phyloP scores from a whole-genome alignment of 2,329 filamentous ascomycete genomes.

The Monilinia vaccinii-corymbosi region DNA sequence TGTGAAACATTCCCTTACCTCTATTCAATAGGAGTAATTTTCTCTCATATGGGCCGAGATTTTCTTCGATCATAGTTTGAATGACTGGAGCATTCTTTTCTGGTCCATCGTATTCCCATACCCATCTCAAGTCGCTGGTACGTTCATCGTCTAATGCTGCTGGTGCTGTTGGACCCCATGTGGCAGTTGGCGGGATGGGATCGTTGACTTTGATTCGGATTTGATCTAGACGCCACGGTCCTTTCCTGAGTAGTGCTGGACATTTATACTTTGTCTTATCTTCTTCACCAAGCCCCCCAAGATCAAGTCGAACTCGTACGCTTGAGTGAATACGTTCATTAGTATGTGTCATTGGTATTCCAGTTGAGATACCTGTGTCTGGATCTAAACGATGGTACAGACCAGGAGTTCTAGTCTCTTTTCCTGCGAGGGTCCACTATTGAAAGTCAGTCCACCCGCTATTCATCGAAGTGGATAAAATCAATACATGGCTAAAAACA shows the following conservation, averaged over 20 bases:
- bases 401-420: conserved; percentile 29
- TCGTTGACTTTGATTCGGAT: conserved; percentile 21
- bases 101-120: conserved; percentile 44
- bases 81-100: conserved; percentile 34
- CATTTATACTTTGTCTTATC: conserved; percentile 30
- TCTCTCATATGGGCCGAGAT: conserved; percentile 43
- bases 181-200: conserved; percentile 31
- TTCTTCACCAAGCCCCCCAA: conserved; percentile 29
- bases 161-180: conserved; percentile 22
- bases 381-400: conserved; percentile 32
- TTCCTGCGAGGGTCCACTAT: conserved; percentile 36
- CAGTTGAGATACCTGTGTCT: conserved; percentile 31
- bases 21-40: conserved; percentile 36
- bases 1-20: conserved; percentile 20
- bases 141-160: conserved; percentile 18
- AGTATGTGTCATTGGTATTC: conserved; percentile 31
- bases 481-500: neutral
- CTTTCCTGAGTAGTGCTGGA: conserved; percentile 30
- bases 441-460: neutral
- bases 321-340: conserved; percentile 32
- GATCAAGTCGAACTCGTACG: conserved; percentile 31
- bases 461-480: conserved; percentile 19
- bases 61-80: conserved; percentile 43
- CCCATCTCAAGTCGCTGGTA: conserved; percentile 37
- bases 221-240: conserved; percentile 21